Percentiles rank a stretch among this genome's conserved stretches.
phyloP scores from a whole-genome alignment of 805 yeast species.

The Suhomyces sp. region DNA sequence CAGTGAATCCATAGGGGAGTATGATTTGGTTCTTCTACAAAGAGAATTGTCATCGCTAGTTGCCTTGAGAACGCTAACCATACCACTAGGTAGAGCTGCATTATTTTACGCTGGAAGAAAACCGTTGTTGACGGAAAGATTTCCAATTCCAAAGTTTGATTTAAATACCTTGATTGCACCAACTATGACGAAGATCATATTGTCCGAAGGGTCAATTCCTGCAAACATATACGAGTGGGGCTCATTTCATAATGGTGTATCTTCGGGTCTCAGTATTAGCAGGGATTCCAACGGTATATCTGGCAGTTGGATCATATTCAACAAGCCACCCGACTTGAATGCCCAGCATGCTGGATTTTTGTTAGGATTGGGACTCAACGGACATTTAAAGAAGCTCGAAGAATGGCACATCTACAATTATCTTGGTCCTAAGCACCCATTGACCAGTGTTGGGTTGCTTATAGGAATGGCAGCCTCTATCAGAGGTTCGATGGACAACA shows the following conservation, averaged over 20 bases:
- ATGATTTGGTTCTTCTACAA: slow-evolving; percentile 53
- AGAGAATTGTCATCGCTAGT: slow-evolving; percentile 58
- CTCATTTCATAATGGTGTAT: slow-evolving; percentile 85
- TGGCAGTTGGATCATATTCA: slow-evolving; percentile 91
- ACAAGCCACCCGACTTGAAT: slow-evolving; percentile 65
- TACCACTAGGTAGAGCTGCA: slow-evolving; percentile 78
- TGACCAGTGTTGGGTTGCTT: slow-evolving; percentile 80
- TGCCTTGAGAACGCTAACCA: slow-evolving; percentile 68
- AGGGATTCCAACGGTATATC: slow-evolving; percentile 63
- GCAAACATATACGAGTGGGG: slow-evolving; percentile 69
- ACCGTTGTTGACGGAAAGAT: slow-evolving; percentile 82
- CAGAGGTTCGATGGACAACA: slow-evolving; percentile 77
- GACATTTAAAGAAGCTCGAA: slow-evolving; percentile 76
- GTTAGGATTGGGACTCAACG: slow-evolving; percentile 88
- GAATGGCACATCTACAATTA: slow-evolving; percentile 97
- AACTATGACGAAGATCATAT: slow-evolving; percentile 56
- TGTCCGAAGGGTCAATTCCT: slow-evolving; percentile 54
- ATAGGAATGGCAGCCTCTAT: slow-evolving; percentile 92
- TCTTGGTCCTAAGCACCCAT: slow-evolving; percentile 81
- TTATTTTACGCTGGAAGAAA: slow-evolving; percentile 62
- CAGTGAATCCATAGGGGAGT: slow-evolving; percentile 47
- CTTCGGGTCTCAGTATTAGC: slow-evolving; percentile 78
- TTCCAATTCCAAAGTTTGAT: slow-evolving; percentile 74
- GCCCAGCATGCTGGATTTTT: slow-evolving; percentile 94
- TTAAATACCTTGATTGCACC: slow-evolving; percentile 67